Base-by-base conservation (phyloP, 2,329 filamentous ascomycete species). In the Pleochaeta shiraiana region DNA sequence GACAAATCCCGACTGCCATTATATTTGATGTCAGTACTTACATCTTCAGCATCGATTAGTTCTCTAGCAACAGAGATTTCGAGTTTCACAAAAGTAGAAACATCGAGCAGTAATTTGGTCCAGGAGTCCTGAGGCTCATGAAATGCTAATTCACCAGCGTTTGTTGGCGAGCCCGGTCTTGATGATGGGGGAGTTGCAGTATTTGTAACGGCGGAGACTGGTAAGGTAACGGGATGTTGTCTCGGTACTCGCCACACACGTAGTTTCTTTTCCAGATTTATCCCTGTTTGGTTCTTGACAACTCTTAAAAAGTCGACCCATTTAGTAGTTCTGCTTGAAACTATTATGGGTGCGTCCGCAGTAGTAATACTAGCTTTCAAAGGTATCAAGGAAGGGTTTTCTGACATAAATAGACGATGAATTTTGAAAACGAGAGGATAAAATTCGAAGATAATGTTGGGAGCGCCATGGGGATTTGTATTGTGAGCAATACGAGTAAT, bases 371-470 rank as follows among this genome's bases (percentile, higher is more conserved):
- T 80, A 1, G 43, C 12, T 12, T 84, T 81, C 70, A 85, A 84
- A 65, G 86, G 75, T 1, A 79, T 75, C 70, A 85, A 80, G 43
- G 82, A 77, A 61, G 81, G 77, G 68, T 79, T 84, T 63, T 79
- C 75, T 21, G 80, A 76, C 2, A 82, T 82, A 73, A 84, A 85
- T 1, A 97, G 78, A 68, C 92, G 90, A 71, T 95, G 84, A 66
- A 97, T 79, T 0, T 85, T 89, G 73, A 96, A 88, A 53, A 95
- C 79, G 0, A 89, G 90, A 4, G 91, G 93, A 70, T 90, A 83
- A 47, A 90, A 78, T 75, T 97, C 93, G 73, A 87, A 95, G 70
- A 87, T 78, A 59, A 95, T 76, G 68, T 95, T 89, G 45, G 82
- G 77, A 2, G 76, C 70, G 19, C 75, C 75, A n/a, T 75, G 71